Evolutionary conservation across 1,284 basidiomycete genomes (phyloP).

Genomic region (Xerocomus subilludens): DNA sequence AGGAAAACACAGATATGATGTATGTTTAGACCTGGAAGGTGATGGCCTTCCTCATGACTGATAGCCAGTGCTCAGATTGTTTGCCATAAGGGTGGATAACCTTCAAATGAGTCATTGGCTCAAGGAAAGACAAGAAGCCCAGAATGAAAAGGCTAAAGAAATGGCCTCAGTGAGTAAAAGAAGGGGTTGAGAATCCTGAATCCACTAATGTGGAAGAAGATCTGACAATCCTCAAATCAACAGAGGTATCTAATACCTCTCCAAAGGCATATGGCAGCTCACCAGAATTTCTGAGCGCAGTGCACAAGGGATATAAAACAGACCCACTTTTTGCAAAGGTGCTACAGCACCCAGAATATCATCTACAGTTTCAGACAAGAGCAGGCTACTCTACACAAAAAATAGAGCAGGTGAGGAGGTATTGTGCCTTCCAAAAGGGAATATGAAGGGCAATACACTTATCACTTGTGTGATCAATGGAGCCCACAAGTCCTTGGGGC

Average conservation of each 20-base stretch:
- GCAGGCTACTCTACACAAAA: neutral
- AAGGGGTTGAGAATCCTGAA: neutral
- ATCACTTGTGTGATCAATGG: neutral
- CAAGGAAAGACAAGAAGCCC: no score
- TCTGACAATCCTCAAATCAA: neutral
- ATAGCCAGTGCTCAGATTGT: neutral
- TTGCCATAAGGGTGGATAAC: neutral
- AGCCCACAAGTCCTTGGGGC: slow-evolving; percentile 44
- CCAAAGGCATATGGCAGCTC: neutral
- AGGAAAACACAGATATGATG: no score
- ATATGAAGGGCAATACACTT: neutral
- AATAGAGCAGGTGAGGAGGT: neutral
- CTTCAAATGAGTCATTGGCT: no score
- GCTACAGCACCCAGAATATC: neutral
- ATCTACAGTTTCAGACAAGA: neutral
- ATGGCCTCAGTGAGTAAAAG: no score
- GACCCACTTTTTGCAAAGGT: neutral
- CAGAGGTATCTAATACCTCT: neutral
- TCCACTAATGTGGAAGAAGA: neutral
- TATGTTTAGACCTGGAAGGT: no score
- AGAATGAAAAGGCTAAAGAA: no score
- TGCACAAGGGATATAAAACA: neutral
- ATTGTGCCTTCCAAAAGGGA: neutral
- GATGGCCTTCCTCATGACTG: no score
- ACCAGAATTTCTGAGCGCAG: neutral